A percentile compares a stretch with the other conserved stretches of the same genome.
Conservation (phyloP, 139 green algal genomes). For the Astrephomene gubernaculifera region DNA sequence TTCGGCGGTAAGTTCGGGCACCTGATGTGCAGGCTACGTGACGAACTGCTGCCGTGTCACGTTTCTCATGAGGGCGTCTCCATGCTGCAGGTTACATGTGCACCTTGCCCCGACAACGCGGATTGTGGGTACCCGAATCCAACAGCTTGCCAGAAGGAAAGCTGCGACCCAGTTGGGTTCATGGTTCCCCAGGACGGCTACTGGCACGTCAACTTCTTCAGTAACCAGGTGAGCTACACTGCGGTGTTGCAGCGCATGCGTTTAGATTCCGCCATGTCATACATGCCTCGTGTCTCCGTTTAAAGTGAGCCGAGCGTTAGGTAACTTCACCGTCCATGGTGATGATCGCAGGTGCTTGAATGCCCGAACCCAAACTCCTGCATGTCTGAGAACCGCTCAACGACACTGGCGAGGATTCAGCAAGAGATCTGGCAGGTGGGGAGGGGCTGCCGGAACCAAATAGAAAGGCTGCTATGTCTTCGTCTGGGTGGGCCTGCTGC, state of each 20-base stretch:
- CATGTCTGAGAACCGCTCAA: neutral
- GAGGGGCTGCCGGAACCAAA: no score
- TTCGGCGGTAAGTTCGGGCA: neutral
- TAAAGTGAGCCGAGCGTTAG: no score
- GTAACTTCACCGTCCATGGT: no score
- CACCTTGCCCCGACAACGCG: slow-evolving; percentile 6
- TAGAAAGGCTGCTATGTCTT: neutral
- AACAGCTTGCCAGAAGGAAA: neutral
- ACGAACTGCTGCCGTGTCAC: no score
- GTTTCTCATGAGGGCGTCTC: neutral
- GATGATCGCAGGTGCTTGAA: slow-evolving; percentile 16
- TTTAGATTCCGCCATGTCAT: neutral
- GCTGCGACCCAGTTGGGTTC: neutral
- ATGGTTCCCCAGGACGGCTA: slow-evolving; percentile 29
- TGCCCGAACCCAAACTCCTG: slow-evolving; percentile 18
- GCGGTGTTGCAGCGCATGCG: no score
- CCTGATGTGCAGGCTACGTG: neutral
- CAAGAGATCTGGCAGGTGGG: neutral
- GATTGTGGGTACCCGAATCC: neutral
- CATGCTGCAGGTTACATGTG: neutral
- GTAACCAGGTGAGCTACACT: slow-evolving; percentile 11
- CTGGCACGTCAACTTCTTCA: slow-evolving; percentile 42
- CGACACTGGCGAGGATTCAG: neutral
- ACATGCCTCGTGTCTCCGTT: neutral
- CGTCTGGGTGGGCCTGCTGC: neutral